A percentile compares a stretch with the other conserved stretches of the same genome.
Conservation (phyloP, 192 early-diverging fungal genomes). For the Coemansia sp. region DNA sequence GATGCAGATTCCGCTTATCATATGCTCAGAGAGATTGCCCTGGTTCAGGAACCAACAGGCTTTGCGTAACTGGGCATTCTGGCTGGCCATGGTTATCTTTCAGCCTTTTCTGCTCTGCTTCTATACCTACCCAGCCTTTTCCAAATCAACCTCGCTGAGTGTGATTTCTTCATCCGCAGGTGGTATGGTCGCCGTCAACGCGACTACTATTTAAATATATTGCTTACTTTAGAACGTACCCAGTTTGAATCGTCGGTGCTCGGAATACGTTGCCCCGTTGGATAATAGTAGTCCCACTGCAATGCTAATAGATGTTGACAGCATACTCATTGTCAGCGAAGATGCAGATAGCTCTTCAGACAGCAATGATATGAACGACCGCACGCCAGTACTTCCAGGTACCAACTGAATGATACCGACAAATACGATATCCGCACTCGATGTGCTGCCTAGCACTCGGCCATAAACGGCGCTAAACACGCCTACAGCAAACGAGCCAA, state of each 20-base stretch:
- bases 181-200: neutral
- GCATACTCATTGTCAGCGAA: slow-evolving; percentile 37
- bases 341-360: slow-evolving; percentile 48
- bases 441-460: slow-evolving; percentile 57
- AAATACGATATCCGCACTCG: slow-evolving; percentile 65
- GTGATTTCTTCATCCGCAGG: neutral
- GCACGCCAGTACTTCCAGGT: slow-evolving; percentile 73
- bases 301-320: slow-evolving; percentile 32
- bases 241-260: slow-evolving; percentile 24
- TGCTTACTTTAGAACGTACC: slow-evolving; percentile 14
- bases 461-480: slow-evolving; percentile 72
- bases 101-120: slow-evolving; percentile 78
- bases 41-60: slow-evolving; percentile 62
- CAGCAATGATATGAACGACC: slow-evolving; percentile 57
- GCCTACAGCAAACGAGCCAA: slow-evolving; percentile 73
- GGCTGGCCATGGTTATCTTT: slow-evolving; percentile 87
- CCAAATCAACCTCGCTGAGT: neutral
- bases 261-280: slow-evolving; percentile 32
- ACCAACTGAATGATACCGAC: slow-evolving; percentile 78
- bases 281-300: slow-evolving; percentile 32
- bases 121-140: slow-evolving; percentile 57
- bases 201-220: neutral
- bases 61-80: slow-evolving; percentile 84
- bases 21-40: slow-evolving; percentile 57
- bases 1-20: slow-evolving; percentile 85